Evolutionary conservation across 306 rosid species (phyloP), one percentile per base, ranked within the genome.

Genomic region (Ammopiptanthus mongolicus): DNA sequence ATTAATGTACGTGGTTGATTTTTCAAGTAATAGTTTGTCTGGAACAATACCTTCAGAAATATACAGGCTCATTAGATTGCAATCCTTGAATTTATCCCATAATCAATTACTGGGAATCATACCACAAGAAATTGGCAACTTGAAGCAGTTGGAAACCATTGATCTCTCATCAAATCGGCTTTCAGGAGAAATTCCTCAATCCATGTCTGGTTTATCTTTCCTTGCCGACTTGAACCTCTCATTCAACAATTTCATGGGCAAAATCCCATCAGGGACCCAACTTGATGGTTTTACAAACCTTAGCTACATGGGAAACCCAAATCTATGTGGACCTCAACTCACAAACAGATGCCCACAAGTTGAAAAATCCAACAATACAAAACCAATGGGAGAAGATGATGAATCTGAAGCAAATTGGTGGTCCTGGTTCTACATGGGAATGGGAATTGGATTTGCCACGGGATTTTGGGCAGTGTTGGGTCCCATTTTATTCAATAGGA

Each of bases 41-140:
- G 87, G 83, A 19, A 23, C 18, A 15, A 63, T 86, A 15, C 81
- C 87, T 1, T 1, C 5, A 6, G 76, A 72, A n/a, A 9, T 84
- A 3, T 37, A 70, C 5, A 17, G 11, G 1, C 82, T 80, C 15
- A 8, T 0, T 4, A 10, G 8, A 37, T 13, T 83, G 37, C 25
- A 57, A 0, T 64, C 67, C 1, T 42, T 86, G 71, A 78, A 83
- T 67, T 63, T 86, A n/a, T 67, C 85, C 7, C 39, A 41, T 3
- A 83, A 86, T 63, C 68, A 58, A 17, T 58, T 86, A 10, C 11
- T 18, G 6, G 87, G 83, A 18, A 6, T 8, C 1, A 80, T 86
- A 18, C 75, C 89, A 21, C 1, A 63, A 3, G 53, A 31, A 8
- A 73, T 84, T 31, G 81, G 78, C 0, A 8, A 63, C 18, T 13